Evolutionary conservation across 371 early-diverging fungal species (phyloP).

Genomic region (Phascolomyces articulosus): DNA sequence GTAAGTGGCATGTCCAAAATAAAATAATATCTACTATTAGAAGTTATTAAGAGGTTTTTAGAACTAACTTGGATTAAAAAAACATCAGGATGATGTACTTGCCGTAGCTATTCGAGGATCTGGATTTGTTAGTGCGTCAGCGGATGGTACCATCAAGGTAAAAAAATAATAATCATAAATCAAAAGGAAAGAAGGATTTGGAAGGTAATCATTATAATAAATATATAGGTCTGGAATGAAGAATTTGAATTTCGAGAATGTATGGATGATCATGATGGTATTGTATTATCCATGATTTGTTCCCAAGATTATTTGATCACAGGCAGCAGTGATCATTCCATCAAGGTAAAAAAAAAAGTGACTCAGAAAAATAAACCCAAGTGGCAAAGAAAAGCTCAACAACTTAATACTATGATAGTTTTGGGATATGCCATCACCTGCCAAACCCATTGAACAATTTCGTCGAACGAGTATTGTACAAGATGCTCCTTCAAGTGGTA

Average conservation of each 20-base stretch:
- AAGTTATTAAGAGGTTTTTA: no score
- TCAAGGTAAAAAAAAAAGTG: conserved; percentile 69
- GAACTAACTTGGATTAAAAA: no score
- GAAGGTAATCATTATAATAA: no score
- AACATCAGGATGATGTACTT: conserved; percentile 66
- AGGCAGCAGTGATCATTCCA: conserved; percentile 70
- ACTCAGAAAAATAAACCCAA: no score
- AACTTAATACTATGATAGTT: conserved; percentile 14
- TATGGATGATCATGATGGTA: conserved; percentile 63
- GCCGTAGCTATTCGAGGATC: conserved; percentile 52
- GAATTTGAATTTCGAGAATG: conserved; percentile 68
- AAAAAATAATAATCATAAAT: not conserved
- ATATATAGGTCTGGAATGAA: conserved; percentile 66
- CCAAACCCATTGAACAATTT: conserved; percentile 25
- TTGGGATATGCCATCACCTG: conserved; percentile 34
- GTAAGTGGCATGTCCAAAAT: no score
- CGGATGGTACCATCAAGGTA: conserved; percentile 79
- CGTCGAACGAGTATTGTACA: conserved; percentile 30
- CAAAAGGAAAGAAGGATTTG: not conserved
- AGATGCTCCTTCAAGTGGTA: conserved; percentile 30
- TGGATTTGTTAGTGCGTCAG: conserved; percentile 71
- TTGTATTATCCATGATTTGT: conserved; percentile 69
- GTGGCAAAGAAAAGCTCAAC: no score
- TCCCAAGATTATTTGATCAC: conserved; percentile 62
- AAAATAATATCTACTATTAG: no score